A percentile compares a stretch with the other conserved stretches of the same genome.
Conservation (phyloP, 805 yeast genomes). For the Kodamaea jinghongensis region DNA sequence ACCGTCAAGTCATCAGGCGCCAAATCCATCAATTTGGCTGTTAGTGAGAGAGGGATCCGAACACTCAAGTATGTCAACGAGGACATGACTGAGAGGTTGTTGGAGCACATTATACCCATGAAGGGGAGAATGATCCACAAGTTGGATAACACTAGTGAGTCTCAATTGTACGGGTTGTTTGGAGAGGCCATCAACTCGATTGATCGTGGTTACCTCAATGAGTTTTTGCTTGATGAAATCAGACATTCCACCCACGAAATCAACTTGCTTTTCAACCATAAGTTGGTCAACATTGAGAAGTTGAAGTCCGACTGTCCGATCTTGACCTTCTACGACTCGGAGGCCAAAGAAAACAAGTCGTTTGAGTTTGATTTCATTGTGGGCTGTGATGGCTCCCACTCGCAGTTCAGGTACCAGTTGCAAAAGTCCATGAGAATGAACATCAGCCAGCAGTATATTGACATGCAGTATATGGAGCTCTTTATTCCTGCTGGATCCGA, state of each 20-base stretch:
- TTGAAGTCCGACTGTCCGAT: conserved; percentile 18
- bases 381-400: conserved; percentile 87
- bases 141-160: conserved; percentile 48
- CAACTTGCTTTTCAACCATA: conserved; percentile 51
- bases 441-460: conserved; percentile 72
- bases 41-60: conserved; percentile 78
- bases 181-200: conserved; percentile 87
- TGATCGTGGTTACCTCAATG: conserved; percentile 70
- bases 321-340: conserved; percentile 21
- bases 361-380: conserved; percentile 56
- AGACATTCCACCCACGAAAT: conserved; percentile 38
- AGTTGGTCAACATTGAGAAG: conserved; percentile 44
- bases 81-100: conserved; percentile 52
- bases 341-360: conserved; percentile 15
- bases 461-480: conserved; percentile 79
- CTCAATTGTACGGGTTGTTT: conserved; percentile 74
- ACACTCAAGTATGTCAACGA: conserved; percentile 64
- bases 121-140: conserved; percentile 88
- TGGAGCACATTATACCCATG: conserved; percentile 75
- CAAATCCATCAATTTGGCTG: conserved; percentile 78
- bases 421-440: conserved; percentile 69
- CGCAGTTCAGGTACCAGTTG: conserved; percentile 66
- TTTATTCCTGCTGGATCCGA: conserved; percentile 54
- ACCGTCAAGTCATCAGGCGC: conserved; percentile 6
- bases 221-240: conserved; percentile 60